Evolutionary conservation across 2,329 filamentous ascomycete species (phyloP), one percentile per base, ranked within the genome.

Genomic region (Shiraia bambusicola): DNA sequence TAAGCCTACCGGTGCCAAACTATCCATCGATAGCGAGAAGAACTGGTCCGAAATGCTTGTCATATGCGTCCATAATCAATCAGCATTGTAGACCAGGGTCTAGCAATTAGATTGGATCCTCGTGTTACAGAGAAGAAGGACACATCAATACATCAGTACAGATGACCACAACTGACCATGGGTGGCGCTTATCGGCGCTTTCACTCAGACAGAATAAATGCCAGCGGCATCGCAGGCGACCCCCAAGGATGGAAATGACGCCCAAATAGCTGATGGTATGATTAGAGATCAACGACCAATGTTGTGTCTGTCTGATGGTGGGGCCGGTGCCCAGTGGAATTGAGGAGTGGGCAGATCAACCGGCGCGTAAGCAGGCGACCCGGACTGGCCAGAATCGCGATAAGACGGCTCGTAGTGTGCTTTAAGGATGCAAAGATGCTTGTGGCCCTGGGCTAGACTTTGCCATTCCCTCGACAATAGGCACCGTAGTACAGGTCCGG

Each of bases 261-360:
- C 56, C 53, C 46, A 51, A 48, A 34, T 40, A 32, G 40, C 49
- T 37, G 40, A 45, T 54, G 47, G 48, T 41, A 58, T 46, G 49
- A 49, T 45, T 44, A 49, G 40, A 47, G 48, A 22, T 52, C 38
- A 42, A 42, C 47, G 50, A 48, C 54, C 50, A 57, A 58, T 50
- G 49, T 57, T 50, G 56, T 57, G 56, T 48, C 46, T 50, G 49
- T 45, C 42, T 36, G 43, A 31, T 54, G 48, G 47, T 46, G 51
- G 63, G 61, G 65, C 63, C 63, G 61, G 61, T 66, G 63, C 63
- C 63, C 58, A 66, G 59, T 50, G 50, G 42, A 54, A 58, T 44
- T 50, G 56, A 52, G 50, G 45, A 55, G 52, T 58, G 47, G 47
- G 54, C 49, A 58, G 62, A 67, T 68, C 65, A 65, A 56, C 63